Evolutionary conservation across 106 monocot genomes (phyloP), one percentile per base, ranked within the genome.

Genomic region (Acorus calamus): DNA sequence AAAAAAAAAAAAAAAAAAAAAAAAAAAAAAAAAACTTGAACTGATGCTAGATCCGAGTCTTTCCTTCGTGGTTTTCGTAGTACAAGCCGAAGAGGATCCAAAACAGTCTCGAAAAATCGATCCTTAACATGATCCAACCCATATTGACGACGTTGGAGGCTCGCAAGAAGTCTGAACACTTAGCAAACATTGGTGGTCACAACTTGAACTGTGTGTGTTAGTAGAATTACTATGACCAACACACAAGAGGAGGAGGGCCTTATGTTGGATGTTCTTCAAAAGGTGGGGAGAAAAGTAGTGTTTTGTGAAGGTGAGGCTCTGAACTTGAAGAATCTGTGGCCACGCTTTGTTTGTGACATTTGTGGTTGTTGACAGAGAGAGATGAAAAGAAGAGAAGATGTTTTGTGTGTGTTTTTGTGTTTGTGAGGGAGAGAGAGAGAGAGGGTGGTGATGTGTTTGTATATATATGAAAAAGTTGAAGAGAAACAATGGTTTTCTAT

Each of bases 51-150:
- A 84, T 86, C 78, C 86, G 79, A 0, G 81, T 86, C 73, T 89
- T 84, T 60, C 86, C 89, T 69, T 89, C 84, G 65, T 86, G 86
- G 63, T 89, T 87, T 47, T 82, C 84, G 76, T 87, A 87, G 78
- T 82, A 90, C 28, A 94, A 81, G 57, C 94, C 79, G 55, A 89
- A 94, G 53, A 94, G 79, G 62, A 90, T 74, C 84, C 94, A 90
- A 61, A 80, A 84, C 50, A 90, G 78, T 42, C 89, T 64, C 0
- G 94, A 86, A 72, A 79, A 86, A 70, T 89, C 93, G 49, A 89
- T 83, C 14, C 80, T 56, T 1, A 83, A 77, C 79, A 82, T 72
- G 48, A 89, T 84, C 74, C 83, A 76, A 4, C 28, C 28, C 28
- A 28, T 28, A 28, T 66, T 69, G 5, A 76, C 7, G 6, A 49